These are phyloP conservation scores for Candida suzukii DNA, from an alignment of 805 yeast species.

Conservation along the genomic window DNA sequence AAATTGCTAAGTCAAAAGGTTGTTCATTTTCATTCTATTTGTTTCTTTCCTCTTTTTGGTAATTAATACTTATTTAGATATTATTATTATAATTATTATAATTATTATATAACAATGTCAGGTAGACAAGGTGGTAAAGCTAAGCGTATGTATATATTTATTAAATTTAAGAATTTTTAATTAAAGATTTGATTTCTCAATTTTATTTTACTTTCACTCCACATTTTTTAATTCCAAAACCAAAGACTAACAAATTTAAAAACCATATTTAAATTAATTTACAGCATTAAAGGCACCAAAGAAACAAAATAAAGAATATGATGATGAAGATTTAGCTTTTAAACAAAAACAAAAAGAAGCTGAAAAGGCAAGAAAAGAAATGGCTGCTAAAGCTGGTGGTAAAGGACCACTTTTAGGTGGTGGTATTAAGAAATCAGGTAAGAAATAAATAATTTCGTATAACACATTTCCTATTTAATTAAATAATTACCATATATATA, in stretches of 20 bases:
- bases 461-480: not conserved
- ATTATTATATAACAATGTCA: conserved; percentile 45
- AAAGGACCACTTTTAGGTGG: conserved; percentile 93
- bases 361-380: conserved; percentile 85
- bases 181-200: no score
- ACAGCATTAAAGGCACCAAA: conserved; percentile 68
- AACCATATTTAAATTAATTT: not conserved
- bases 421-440: conserved; percentile 88
- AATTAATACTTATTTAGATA: no score
- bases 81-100: no score
- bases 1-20: no score
- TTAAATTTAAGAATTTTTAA: no score
- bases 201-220: no score
- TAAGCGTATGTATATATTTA: conserved; percentile 52
- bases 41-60: no score
- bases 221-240: no score
- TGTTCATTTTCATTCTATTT: no score
- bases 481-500: no score
- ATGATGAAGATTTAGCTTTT: conserved; percentile 86
- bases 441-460: conserved; percentile 25
- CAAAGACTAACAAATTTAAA: no score
- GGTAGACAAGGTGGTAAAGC: conserved; percentile 98
- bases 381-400: conserved; percentile 78
- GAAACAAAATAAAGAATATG: conserved; percentile 68
- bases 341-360: conserved; percentile 93